Evolutionary conservation across 495 filamentous ascomycete genomes (phyloP).

Genomic region (Platismatia glauca): DNA sequence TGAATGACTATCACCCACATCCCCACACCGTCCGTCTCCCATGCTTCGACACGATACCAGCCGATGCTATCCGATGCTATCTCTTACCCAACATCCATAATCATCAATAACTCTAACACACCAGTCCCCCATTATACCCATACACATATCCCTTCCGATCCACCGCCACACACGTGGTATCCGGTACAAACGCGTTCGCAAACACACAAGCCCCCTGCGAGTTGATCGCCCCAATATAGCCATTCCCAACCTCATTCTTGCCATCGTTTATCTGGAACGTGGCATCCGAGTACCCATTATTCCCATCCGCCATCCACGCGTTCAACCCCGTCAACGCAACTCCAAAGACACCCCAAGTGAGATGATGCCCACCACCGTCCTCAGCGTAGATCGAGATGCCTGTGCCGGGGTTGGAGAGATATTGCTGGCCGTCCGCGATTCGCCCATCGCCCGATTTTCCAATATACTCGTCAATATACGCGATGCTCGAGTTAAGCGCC

Average conservation of each 20-base stretch:
- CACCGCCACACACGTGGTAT: background rate
- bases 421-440: background rate
- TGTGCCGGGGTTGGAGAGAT: background rate
- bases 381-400: background rate
- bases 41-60: background rate
- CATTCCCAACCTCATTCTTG: background rate
- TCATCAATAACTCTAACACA: background rate
- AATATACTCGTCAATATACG: background rate
- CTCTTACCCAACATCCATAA: background rate
- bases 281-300: background rate
- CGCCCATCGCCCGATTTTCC: background rate
- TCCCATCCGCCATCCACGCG: background rate
- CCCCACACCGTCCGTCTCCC: background rate
- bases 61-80: too few species aligned
- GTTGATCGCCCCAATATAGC: background rate
- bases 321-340: background rate
- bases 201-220: background rate
- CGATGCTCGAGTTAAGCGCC: background rate
- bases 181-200: background rate
- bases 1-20: background rate
- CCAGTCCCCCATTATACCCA: background rate
- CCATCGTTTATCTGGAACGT: background rate
- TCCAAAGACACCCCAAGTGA: background rate
- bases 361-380: background rate
- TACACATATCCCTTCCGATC: background rate